phyloP scores from a whole-genome alignment of 2,329 filamentous ascomycete genomes.

The Botryotinia calthae region DNA sequence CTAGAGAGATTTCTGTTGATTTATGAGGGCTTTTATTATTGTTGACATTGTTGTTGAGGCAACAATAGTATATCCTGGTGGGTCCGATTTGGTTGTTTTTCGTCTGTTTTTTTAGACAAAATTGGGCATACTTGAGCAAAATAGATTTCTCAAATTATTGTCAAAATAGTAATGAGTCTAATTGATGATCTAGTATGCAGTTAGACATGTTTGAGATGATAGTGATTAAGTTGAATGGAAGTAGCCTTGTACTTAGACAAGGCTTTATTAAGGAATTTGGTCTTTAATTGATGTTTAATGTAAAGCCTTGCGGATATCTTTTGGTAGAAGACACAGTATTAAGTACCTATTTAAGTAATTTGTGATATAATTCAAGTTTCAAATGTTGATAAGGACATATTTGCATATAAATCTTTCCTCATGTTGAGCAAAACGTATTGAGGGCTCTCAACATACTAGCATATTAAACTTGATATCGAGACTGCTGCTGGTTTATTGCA shows the following conservation, averaged over 20 bases:
- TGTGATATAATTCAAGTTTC: background rate
- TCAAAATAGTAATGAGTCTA: too few species aligned
- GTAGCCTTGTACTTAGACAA: background rate
- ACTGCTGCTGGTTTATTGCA: too few species aligned
- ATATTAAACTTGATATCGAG: too few species aligned
- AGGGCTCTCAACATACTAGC: too few species aligned
- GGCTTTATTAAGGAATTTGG: background rate
- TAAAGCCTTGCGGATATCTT: background rate
- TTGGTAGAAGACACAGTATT: background rate
- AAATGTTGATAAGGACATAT: background rate
- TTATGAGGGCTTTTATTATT: background rate
- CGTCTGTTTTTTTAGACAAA: background rate
- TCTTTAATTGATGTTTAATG: background rate
- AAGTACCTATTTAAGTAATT: too few species aligned
- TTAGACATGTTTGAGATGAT: background rate
- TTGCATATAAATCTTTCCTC: background rate
- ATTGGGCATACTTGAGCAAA: background rate
- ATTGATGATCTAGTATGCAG: fast-evolving
- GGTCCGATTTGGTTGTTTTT: background rate
- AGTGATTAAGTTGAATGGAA: background rate
- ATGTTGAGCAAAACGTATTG: background rate
- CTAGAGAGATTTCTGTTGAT: background rate
- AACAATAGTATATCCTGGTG: background rate
- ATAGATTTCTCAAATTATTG: background rate
- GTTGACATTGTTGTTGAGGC: background rate